phyloP scores from a whole-genome alignment of 768 basidiomycete species.

The Steccherinum ochraceum region DNA sequence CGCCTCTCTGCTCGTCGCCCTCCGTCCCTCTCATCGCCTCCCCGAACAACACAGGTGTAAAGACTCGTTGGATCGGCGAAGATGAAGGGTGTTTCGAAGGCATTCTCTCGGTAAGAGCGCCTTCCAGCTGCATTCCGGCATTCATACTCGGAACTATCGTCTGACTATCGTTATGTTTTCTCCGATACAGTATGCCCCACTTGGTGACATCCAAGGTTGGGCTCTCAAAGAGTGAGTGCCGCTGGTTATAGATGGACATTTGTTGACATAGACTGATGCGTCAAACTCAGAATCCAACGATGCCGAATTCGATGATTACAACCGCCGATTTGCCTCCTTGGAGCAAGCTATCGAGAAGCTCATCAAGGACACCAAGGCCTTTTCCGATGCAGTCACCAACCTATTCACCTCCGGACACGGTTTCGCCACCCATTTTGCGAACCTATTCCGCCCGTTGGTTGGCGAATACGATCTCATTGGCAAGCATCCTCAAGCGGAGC shows the following conservation, averaged over 20 bases:
- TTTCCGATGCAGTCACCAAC: slow-evolving; percentile 74
- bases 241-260: not conserved
- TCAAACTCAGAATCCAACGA: slow-evolving; percentile 64
- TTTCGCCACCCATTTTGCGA: slow-evolving; percentile 57
- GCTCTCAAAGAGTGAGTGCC: slow-evolving; percentile 76
- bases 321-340: slow-evolving; percentile 67
- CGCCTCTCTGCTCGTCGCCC: not conserved
- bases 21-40: not conserved
- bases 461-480: slow-evolving; percentile 76
- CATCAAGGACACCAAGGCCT: slow-evolving; percentile 85
- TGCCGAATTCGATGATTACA: slow-evolving; percentile 86
- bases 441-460: slow-evolving; percentile 56
- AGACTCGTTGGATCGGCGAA: not conserved
- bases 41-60: not conserved
- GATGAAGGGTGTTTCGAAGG: slow-evolving; percentile 25
- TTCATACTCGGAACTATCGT: not conserved
- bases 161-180: not conserved
- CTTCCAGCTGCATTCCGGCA: too few relatives aligned
- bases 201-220: slow-evolving; percentile 83
- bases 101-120: slow-evolving; percentile 21
- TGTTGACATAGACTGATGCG: too few relatives aligned
- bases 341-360: slow-evolving; percentile 85
- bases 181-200: slow-evolving; percentile 71
- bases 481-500: slow-evolving; percentile 71
- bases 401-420: slow-evolving; percentile 62